Percentiles rank a stretch among this genome's conserved stretches.
phyloP scores from a whole-genome alignment of 2,329 filamentous ascomycete species.

The Magnaporthiopsis rhizophila region DNA sequence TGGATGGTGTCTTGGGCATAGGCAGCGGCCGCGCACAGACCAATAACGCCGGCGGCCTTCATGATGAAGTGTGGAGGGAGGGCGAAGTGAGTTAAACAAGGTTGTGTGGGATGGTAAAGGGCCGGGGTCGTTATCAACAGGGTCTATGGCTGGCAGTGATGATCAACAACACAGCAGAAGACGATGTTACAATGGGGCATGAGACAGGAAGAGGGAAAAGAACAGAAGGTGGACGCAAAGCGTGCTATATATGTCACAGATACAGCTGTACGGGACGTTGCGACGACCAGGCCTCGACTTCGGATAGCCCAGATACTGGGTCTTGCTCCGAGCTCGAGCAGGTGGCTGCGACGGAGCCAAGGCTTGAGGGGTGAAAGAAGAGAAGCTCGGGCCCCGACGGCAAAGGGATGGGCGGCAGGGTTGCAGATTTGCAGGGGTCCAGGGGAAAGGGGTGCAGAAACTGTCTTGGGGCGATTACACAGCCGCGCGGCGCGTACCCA shows the following conservation, averaged over 20 bases:
- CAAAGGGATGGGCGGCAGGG: not conserved
- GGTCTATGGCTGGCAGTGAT: not conserved
- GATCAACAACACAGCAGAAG: not conserved
- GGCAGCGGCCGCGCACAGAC: conserved; percentile 3
- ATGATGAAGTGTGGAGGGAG: conserved; percentile 1
- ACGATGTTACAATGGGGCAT: not conserved
- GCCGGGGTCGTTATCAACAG: too few species aligned
- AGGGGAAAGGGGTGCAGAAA: not conserved
- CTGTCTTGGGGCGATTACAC: too few species aligned
- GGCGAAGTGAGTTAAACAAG: too few species aligned
- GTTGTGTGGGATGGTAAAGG: too few species aligned
- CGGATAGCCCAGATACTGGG: too few species aligned
- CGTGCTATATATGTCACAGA: not conserved
- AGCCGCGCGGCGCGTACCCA: too few species aligned
- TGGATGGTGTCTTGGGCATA: conserved; percentile 9
- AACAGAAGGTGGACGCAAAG: not conserved
- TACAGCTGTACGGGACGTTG: not conserved
- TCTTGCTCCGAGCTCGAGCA: not conserved
- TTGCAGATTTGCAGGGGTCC: not conserved
- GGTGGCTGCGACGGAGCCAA: not conserved
- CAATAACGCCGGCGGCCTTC: conserved; percentile 7
- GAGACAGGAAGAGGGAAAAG: not conserved
- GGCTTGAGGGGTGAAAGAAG: not conserved
- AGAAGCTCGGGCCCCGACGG: too few species aligned
- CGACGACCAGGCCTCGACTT: too few species aligned